A percentile compares a stretch with the other conserved stretches of the same genome.
These are phyloP conservation scores for Fusarium sp. DNA, from an alignment of 2,329 filamentous ascomycete species.

Conservation along the genomic window DNA sequence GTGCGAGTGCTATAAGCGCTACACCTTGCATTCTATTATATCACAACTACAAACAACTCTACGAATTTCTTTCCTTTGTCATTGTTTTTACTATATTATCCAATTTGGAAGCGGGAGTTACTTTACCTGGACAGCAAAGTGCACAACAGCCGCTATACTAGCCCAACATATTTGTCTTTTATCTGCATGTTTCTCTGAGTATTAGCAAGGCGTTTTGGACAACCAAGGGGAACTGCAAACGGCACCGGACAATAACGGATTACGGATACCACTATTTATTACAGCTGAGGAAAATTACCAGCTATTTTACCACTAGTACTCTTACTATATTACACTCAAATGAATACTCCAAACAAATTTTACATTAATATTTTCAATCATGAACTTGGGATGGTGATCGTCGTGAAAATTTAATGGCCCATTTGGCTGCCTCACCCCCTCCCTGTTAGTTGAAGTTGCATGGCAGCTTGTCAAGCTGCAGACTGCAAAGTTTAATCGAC, in stretches of 20 bases:
- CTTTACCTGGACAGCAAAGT: constrained; percentile 5
- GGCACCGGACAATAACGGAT: constrained; percentile 29
- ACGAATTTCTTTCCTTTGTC: constrained; percentile 21
- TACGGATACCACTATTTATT: constrained; percentile 29
- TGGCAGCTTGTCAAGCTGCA: not conserved
- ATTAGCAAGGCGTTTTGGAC: constrained; percentile 39
- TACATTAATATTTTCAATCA: not conserved
- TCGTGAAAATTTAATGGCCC: constrained; percentile 5
- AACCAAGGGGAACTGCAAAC: constrained; percentile 9
- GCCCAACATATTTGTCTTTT: constrained; percentile 3
- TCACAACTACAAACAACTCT: not conserved
- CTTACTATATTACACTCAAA: constrained; percentile 26
- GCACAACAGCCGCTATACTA: constrained; percentile 31
- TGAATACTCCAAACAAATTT: constrained; percentile 13
- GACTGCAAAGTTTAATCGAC: not conserved
- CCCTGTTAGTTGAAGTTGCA: constrained; percentile 4
- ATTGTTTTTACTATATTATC: not conserved
- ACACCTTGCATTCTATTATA: not conserved
- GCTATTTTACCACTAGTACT: constrained; percentile 28
- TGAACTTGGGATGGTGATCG: constrained; percentile 12
- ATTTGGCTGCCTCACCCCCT: not conserved
- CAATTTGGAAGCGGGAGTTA: constrained; percentile 18
- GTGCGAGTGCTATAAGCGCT: constrained; percentile 34
- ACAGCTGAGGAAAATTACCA: constrained; percentile 27
- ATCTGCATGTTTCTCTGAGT: constrained; percentile 15